Percentiles rank a stretch among this genome's conserved stretches.
Evolutionary conservation across 2,329 filamentous ascomycete genomes (phyloP).

Genomic region (Lojkania enalia): DNA sequence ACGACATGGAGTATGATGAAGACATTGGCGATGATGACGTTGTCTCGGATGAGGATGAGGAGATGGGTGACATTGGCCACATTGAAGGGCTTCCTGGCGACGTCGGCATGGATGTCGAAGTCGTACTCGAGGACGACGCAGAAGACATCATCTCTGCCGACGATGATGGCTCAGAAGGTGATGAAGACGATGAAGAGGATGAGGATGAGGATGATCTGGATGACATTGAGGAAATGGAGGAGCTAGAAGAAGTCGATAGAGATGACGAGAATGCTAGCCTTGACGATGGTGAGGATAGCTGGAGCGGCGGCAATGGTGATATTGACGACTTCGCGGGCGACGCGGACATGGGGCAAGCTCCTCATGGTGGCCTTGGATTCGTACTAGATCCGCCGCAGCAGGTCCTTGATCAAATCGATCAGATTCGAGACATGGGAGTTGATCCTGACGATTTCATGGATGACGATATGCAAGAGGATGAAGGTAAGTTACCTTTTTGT

Average conservation of each 20-base stretch:
- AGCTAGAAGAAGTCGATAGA: conserved; percentile 51
- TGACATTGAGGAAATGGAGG: conserved; percentile 36
- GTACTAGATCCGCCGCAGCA: conserved; percentile 45
- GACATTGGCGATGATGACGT: conserved; percentile 71
- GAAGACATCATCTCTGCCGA: conserved; percentile 60
- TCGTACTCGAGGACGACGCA: conserved; percentile 74
- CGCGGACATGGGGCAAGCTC: conserved; percentile 29
- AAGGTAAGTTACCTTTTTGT: conserved; percentile 54
- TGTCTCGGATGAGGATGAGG: conserved; percentile 87
- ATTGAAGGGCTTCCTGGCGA: conserved; percentile 67
- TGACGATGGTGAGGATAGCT: conserved; percentile 44
- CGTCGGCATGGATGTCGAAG: conserved; percentile 71
- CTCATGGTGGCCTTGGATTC: conserved; percentile 28
- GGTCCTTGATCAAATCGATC: conserved; percentile 44
- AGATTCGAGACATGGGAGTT: conserved; percentile 49
- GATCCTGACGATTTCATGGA: conserved; percentile 58
- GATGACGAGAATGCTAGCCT: conserved; percentile 54
- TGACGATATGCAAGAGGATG: conserved; percentile 62
- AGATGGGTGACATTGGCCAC: conserved; percentile 72
- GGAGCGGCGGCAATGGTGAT: conserved; percentile 54
- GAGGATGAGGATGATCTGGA: conserved; percentile 58
- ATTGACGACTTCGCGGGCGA: conserved; percentile 49
- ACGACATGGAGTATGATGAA: conserved; percentile 92
- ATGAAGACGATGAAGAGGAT: conserved; percentile 52
- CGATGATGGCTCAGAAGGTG: conserved; percentile 56